Evolutionary conservation across 805 yeast genomes (phyloP).

Genomic region (Komagataella pastoris): DNA sequence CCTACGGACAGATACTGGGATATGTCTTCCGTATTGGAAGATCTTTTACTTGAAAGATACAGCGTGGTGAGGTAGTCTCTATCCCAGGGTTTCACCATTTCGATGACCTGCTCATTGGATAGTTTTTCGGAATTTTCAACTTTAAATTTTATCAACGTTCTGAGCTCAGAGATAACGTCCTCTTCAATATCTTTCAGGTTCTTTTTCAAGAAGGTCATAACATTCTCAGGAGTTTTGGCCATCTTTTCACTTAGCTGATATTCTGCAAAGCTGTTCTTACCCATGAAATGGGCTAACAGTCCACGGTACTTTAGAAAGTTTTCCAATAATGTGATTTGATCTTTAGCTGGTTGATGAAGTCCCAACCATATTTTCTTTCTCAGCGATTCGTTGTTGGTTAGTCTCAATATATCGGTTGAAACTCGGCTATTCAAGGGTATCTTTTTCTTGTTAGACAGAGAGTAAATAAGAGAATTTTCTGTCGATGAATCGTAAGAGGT

Average conservation of each 20-base stretch:
- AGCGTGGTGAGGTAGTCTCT: conserved; percentile 43
- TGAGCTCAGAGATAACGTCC: conserved; percentile 48
- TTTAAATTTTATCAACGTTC: conserved; percentile 25
- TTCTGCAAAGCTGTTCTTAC: conserved; percentile 55
- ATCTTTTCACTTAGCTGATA: conserved; percentile 83
- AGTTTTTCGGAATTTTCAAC: conserved; percentile 6
- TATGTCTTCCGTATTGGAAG: conserved; percentile 31
- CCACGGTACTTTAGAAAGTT: conserved; percentile 53
- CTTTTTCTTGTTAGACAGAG: conserved; percentile 23
- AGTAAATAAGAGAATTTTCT: conserved; percentile 13
- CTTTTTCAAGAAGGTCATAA: conserved; percentile 49
- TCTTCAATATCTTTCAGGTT: conserved; percentile 37
- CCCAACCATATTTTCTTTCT: conserved; percentile 66
- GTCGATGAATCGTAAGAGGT: conserved; percentile 8
- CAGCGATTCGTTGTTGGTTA: conserved; percentile 39
- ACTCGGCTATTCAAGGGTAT: conserved; percentile 51
- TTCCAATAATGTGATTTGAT: conserved; percentile 49
- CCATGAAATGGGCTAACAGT: conserved; percentile 58
- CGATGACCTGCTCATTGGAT: conserved; percentile 26
- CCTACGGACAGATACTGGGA: conserved; percentile 73
- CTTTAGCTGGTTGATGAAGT: conserved; percentile 47
- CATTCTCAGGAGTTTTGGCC: conserved; percentile 76
- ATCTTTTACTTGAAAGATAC: conserved; percentile 18
- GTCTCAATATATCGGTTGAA: conserved; percentile 51
- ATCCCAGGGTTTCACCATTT: conserved; percentile 77